phyloP scores from a whole-genome alignment of 352 stramenopile genomes.

The Phytophthora capsici region DNA sequence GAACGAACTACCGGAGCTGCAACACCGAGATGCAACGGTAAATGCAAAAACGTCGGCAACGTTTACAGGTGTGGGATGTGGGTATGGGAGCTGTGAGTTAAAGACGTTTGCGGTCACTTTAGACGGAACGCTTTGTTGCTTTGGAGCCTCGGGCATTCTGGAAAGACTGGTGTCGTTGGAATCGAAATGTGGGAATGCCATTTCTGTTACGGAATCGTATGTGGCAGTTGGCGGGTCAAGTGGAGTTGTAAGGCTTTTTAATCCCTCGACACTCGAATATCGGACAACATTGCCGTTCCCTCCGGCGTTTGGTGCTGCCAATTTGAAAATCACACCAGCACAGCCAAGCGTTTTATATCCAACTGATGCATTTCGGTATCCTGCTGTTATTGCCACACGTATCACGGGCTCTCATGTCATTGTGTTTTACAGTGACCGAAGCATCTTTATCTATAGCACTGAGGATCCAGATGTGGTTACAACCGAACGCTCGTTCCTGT shows the following conservation, averaged over 20 bases:
- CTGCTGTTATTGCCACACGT: conserved; percentile 61
- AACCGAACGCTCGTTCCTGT: conserved; percentile 80
- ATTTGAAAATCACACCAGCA: conserved; percentile 17
- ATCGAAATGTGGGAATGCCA: conserved; percentile 55
- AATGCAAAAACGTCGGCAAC: conserved; percentile 65
- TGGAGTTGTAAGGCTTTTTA: conserved; percentile 75
- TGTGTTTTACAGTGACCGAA: conserved; percentile 80
- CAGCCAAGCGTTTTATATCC: conserved; percentile 47
- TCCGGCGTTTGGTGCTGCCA: conserved; percentile 65
- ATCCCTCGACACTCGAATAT: conserved; percentile 77
- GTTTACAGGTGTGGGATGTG: conserved; percentile 76
- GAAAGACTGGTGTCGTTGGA: conserved; percentile 81
- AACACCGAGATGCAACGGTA: conserved; percentile 62
- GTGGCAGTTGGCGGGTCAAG: conserved; percentile 71
- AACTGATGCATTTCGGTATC: conserved; percentile 59
- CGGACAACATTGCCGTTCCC: conserved; percentile 77
- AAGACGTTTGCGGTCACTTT: conserved; percentile 80
- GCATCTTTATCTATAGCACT: conserved; percentile 82
- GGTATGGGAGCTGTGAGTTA: conserved; percentile 52
- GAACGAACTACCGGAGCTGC: conserved; percentile 67
- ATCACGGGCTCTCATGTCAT: conserved; percentile 69
- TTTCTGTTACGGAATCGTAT: conserved; percentile 82
- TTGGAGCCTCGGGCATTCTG: conserved; percentile 76
- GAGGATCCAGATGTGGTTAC: conserved; percentile 51
- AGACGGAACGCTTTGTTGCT: conserved; percentile 81